Evolutionary conservation across 176 grass and related monocot species (phyloP).

Genomic region (Oryza punctata): DNA sequence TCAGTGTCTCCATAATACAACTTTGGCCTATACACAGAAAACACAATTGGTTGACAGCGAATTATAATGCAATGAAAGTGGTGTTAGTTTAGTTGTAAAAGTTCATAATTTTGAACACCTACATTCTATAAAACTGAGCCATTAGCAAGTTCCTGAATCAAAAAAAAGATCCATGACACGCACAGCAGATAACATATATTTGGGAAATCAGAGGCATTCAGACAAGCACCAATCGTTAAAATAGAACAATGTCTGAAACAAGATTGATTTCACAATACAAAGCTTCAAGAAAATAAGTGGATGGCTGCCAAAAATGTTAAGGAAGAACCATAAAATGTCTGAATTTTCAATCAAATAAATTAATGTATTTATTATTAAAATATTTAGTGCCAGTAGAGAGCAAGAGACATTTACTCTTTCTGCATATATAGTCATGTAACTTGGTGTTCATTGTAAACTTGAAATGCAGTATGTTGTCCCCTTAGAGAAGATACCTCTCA

Average conservation of each 20-base stretch:
- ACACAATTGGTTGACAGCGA: not conserved
- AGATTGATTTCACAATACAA: not conserved
- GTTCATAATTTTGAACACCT: not conserved
- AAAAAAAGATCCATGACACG: not conserved
- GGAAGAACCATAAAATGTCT: not conserved
- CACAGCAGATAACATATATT: not conserved
- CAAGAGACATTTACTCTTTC: not conserved
- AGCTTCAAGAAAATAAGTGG: not conserved
- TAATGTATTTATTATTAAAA: not conserved
- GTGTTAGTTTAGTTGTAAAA: not conserved
- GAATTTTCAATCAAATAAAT: slow-evolving; percentile 6
- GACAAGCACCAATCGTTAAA: not conserved
- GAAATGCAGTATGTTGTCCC: not conserved
- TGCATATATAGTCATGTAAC: slow-evolving; percentile 2
- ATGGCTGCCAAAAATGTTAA: not conserved
- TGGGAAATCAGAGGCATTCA: not conserved
- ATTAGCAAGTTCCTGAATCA: not conserved
- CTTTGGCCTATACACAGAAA: not conserved
- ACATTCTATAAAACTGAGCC: not conserved
- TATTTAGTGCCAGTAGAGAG: not conserved
- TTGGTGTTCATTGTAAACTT: slow-evolving; percentile 15
- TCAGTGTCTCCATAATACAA: slow-evolving; percentile 2
- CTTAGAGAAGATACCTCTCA: not conserved
- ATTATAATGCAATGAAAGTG: not conserved
- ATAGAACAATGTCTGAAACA: not conserved